phyloP scores from a whole-genome alignment of 495 filamentous ascomycete genomes.

The Venustampulla echinocandica region DNA sequence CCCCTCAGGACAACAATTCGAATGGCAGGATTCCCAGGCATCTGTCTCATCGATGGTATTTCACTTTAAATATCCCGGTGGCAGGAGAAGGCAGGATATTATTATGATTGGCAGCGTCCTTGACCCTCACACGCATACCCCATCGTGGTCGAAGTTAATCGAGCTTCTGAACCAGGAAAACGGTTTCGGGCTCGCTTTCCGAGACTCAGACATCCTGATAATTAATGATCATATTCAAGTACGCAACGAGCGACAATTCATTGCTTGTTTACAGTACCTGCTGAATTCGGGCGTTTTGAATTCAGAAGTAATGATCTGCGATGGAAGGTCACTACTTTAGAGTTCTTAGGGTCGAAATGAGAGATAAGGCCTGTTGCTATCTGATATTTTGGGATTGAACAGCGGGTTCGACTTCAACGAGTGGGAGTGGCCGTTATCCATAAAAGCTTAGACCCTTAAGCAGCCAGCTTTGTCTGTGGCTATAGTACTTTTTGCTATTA shows the following conservation, averaged over 20 bases:
- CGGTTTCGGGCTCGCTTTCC: conserved; percentile 3
- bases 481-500: no score
- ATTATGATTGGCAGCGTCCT: conserved; percentile 4
- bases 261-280: conserved; percentile 12
- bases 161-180: conserved; percentile 5
- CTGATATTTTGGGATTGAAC: no score
- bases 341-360: no score
- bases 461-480: no score
- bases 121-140: conserved; percentile 3
- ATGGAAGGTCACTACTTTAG: not conserved
- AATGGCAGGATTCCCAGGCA: not conserved
- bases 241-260: conserved; percentile 12
- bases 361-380: no score
- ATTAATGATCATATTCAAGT: conserved; percentile 9
- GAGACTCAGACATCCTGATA: conserved; percentile 4
- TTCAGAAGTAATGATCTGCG: conserved; percentile 6
- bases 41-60: conserved; percentile 10
- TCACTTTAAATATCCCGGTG: conserved; percentile 2
- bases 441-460: no score
- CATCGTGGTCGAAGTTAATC: conserved; percentile 10
- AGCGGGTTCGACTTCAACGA: no score
- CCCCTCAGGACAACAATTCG: not conserved
- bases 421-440: no score
- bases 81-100: conserved; percentile 6
- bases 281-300: conserved; percentile 6